phyloP scores from a whole-genome alignment of 768 basidiomycete genomes.

The Amanita rubescens region DNA sequence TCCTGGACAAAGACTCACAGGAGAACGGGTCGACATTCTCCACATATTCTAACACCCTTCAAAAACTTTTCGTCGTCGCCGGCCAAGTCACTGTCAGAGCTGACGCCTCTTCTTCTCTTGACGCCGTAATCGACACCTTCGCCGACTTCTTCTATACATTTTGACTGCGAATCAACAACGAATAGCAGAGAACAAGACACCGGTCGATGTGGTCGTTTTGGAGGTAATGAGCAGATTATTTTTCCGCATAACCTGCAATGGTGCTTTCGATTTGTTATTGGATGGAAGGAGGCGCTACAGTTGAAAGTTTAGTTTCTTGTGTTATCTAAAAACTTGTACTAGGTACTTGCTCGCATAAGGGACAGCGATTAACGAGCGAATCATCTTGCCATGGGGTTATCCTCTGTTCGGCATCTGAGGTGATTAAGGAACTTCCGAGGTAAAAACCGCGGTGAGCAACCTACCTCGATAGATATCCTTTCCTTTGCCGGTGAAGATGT shows the following conservation, averaged over 20 bases:
- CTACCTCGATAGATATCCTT: conserved; percentile 62
- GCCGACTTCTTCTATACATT: conserved; percentile 75
- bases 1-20: conserved; percentile 42
- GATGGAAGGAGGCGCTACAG: conserved; percentile 66
- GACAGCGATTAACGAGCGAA: conserved; percentile 65
- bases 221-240: conserved; percentile 84
- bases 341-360: conserved; percentile 71
- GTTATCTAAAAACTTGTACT: not conserved
- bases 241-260: conserved; percentile 93
- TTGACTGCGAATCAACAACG: conserved; percentile 73
- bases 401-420: conserved; percentile 71
- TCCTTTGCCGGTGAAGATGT: conserved; percentile 40
- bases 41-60: conserved; percentile 83
- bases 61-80: conserved; percentile 75
- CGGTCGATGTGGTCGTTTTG: conserved; percentile 61
- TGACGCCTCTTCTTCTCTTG: conserved; percentile 32
- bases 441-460: conserved; percentile 8
- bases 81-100: conserved; percentile 11
- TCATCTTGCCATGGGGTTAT: conserved; percentile 97
- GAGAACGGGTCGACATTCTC: conserved; percentile 72
- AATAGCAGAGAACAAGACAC: conserved; percentile 74
- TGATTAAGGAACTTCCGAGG: conserved; percentile 5
- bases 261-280: conserved; percentile 89
- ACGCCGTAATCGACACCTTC: conserved; percentile 85
- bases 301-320: not conserved